These are phyloP conservation scores for Atkinsonella texensis DNA, from an alignment of 2,329 filamentous ascomycete species.

Conservation along the genomic window DNA sequence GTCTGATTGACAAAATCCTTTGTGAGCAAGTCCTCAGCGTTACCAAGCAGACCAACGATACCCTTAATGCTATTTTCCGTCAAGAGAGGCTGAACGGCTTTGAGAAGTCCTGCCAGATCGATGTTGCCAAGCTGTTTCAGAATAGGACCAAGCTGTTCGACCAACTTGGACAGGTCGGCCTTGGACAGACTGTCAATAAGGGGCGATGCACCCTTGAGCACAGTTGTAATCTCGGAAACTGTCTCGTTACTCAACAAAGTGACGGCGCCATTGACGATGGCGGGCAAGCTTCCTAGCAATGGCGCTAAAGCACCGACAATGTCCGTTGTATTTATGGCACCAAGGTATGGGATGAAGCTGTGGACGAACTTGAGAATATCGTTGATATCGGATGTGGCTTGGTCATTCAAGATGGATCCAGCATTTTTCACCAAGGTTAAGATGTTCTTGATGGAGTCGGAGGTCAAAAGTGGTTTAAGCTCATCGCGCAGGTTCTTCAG, in stretches of 20 bases:
- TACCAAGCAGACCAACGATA: conserved; percentile 19
- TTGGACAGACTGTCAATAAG: conserved; percentile 6
- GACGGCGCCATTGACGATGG: conserved; percentile 2
- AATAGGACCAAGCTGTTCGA: conserved; percentile 5
- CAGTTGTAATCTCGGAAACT: conserved; percentile 2
- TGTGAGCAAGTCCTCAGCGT: conserved; percentile 17
- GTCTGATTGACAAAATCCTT: conserved; percentile 17
- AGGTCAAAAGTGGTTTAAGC: conserved; percentile 14
- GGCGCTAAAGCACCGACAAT: too few relatives aligned
- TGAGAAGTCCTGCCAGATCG: conserved; percentile 19
- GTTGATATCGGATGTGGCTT: too few relatives aligned
- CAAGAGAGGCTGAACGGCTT: conserved; percentile 15
- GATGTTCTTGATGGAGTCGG: conserved; percentile 16
- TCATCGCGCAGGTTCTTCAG: conserved; percentile 19
- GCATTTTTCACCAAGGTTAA: conserved; percentile 11
- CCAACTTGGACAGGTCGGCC: conserved; percentile 4
- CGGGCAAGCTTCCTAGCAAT: neutral
- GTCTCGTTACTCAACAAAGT: conserved; percentile 4
- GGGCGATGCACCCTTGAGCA: conserved; percentile 3
- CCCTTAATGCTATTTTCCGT: conserved; percentile 17
- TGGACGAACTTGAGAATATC: too few relatives aligned
- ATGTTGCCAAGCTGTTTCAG: conserved; percentile 13
- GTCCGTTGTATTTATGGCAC: too few relatives aligned
- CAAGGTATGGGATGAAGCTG: too few relatives aligned
- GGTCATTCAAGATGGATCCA: too few relatives aligned